Evolutionary conservation across 2,329 filamentous ascomycete genomes (phyloP), one percentile per base, ranked within the genome.

Genomic region (Fusarium torreyae): DNA sequence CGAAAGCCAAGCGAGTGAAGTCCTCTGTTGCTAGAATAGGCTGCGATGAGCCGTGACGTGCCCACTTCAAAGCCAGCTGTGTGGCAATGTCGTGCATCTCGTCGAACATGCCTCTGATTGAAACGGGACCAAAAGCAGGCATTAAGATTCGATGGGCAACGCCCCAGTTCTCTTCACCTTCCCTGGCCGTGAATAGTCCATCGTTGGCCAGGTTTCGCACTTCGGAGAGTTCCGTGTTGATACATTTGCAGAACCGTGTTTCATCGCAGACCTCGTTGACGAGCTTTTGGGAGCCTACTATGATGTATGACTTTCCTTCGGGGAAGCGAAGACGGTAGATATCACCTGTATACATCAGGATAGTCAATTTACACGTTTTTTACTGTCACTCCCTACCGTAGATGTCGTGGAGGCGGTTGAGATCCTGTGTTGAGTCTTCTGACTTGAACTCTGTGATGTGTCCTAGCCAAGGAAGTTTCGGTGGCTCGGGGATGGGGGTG

Each of bases 121-220:
- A 83, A 10, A 92, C 77, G 0, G 91, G 91, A 0, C 91, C 91
- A 73, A 93, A 92, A 2, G 89, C 89, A 0, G 91, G 90, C 74
- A 91, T 85, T 49, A 93, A 80, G 11, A 90, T 80, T 10, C 89
- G 81, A 74, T 92, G 87, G 14, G 92, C 91, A 63, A 91, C 84
- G n/a, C 85, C 88, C 91, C 91, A 92, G 70, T 89, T 89, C 42
- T 83, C 81, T 66, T 88, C 86, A 3, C 83, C 83, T 10, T 79
- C 73, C 9, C 63, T 42, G 5, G 49, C 89, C 2, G 89, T 91
- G 74, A 93, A 92, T 8, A 93, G 83, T 10, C 90, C 90, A 80
- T 91, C 89, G 45, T 87, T 82, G 1, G 88, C 81, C 8, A 86
- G 86, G 57, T 88, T 84, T 61, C 90, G 81, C n/a, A 93, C 81